A percentile compares a stretch with the other conserved stretches of the same genome.
phyloP scores from a whole-genome alignment of 805 yeast species.

The Zygosaccharomyces bailii region DNA sequence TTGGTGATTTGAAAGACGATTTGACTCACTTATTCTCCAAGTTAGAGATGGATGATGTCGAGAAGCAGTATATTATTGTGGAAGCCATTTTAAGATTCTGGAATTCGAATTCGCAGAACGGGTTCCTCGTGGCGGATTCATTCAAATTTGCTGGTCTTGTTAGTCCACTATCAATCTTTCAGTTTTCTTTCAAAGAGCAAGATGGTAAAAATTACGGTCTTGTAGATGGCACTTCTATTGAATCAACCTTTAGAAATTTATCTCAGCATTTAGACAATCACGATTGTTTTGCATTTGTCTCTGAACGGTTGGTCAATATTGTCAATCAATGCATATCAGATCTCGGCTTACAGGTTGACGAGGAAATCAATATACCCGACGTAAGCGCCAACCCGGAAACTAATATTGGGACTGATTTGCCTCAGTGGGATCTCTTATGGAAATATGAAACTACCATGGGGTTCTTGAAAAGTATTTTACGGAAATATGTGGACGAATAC shows the following conservation, averaged over 20 bases:
- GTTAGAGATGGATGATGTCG: slow-evolving; percentile 29
- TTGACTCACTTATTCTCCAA: slow-evolving; percentile 36
- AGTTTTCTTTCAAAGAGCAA: slow-evolving; percentile 40
- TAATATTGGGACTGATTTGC: slow-evolving; percentile 32
- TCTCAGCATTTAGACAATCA: slow-evolving; percentile 28
- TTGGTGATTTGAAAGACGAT: slow-evolving; percentile 40
- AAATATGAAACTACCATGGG: slow-evolving; percentile 40
- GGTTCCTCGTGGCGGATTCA: slow-evolving; percentile 54
- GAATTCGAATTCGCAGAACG: slow-evolving; percentile 63
- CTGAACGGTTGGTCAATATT: slow-evolving; percentile 27
- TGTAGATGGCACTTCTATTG: slow-evolving; percentile 46
- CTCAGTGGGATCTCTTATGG: slow-evolving; percentile 40
- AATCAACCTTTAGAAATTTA: slow-evolving; percentile 40
- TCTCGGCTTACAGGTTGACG: slow-evolving; percentile 19
- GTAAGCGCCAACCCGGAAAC: slow-evolving; percentile 25
- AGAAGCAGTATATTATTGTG: slow-evolving; percentile 45
- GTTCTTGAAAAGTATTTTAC: slow-evolving; percentile 39
- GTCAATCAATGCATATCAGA: slow-evolving; percentile 21
- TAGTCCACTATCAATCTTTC: slow-evolving; percentile 40
- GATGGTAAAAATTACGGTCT: slow-evolving; percentile 35
- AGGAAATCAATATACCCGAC: slow-evolving; percentile 19
- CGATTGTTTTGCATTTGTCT: slow-evolving; percentile 31
- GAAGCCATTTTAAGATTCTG: slow-evolving; percentile 60
- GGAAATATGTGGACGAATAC: slow-evolving; percentile 47
- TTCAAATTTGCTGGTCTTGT: slow-evolving; percentile 47